Evolutionary conservation across 192 early-diverging fungal species (phyloP).

Genomic region (Coemansia sp.): DNA sequence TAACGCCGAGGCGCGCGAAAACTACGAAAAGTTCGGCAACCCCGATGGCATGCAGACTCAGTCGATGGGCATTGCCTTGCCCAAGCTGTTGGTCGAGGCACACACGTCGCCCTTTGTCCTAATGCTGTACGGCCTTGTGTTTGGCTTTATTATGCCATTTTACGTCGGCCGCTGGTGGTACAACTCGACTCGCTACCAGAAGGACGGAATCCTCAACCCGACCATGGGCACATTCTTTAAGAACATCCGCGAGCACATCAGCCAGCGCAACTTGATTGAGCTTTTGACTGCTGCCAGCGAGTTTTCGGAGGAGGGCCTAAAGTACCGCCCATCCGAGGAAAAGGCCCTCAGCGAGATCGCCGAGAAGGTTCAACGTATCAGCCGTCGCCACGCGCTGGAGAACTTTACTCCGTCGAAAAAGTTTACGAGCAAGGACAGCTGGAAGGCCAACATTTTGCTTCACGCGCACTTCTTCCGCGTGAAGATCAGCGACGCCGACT

Average conservation of each 20-base stretch:
- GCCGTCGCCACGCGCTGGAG: conserved; percentile 37
- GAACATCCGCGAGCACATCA: conserved; percentile 76
- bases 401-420: conserved; percentile 49
- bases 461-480: conserved; percentile 83
- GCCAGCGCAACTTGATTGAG: conserved; percentile 67
- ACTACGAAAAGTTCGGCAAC: conserved; percentile 95
- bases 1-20: conserved; percentile 82
- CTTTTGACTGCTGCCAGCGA: conserved; percentile 73
- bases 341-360: conserved; percentile 49
- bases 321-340: conserved; percentile 51
- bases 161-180: conserved; percentile 96
- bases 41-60: conserved; percentile 95
- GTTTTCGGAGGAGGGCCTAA: conserved; percentile 56
- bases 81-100: conserved; percentile 83
- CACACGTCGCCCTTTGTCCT: conserved; percentile 82
- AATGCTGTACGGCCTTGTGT: conserved; percentile 78
- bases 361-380: conserved; percentile 37
- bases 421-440: conserved; percentile 44
- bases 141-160: conserved; percentile 86
- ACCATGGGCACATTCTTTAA: conserved; percentile 93
- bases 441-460: conserved; percentile 76
- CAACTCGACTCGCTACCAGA: conserved; percentile 80
- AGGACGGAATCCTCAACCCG: conserved; percentile 81
- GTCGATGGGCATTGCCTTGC: conserved; percentile 91
- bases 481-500: conserved; percentile 54